Conservation (phyloP, 352 stramenopile species). For the Pythium monospermum region DNA sequence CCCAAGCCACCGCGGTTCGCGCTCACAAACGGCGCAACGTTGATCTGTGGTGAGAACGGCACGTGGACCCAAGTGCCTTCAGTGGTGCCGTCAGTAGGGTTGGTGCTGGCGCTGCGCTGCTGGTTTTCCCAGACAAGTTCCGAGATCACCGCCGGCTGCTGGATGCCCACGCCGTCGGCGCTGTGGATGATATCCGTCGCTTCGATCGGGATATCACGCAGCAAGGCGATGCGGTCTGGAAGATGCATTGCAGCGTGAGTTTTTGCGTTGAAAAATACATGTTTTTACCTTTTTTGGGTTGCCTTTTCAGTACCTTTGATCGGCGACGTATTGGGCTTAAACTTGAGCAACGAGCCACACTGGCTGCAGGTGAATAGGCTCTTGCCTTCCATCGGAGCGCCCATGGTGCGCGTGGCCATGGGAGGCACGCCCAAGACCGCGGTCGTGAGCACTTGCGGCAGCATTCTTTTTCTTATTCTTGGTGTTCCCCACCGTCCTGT, state of each 20-base stretch:
- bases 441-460: slow-evolving; percentile 10
- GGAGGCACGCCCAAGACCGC: slow-evolving; percentile 8
- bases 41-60: slow-evolving; percentile 33
- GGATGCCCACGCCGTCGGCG: slow-evolving; percentile 7
- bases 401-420: slow-evolving; percentile 16
- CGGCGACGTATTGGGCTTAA: slow-evolving; percentile 46
- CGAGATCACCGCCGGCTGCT: slow-evolving; percentile 20
- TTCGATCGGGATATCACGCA: slow-evolving; percentile 33
- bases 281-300: too few species aligned
- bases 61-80: slow-evolving; percentile 28
- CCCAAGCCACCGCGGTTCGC: slow-evolving; percentile 60
- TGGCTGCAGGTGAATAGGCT: slow-evolving; percentile 73
- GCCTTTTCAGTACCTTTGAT: slow-evolving; percentile 38
- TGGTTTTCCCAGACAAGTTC: slow-evolving; percentile 26
- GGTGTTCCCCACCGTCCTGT: not conserved
- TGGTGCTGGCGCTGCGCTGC: not conserved
- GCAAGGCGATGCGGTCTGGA: slow-evolving; percentile 46
- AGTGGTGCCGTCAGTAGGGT: not conserved
- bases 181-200: slow-evolving; percentile 2
- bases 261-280: too few species aligned
- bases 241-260: too few species aligned
- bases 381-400: slow-evolving; percentile 62
- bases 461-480: slow-evolving; percentile 12
- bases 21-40: slow-evolving; percentile 51
- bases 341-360: slow-evolving; percentile 69